Percentiles rank a stretch among this genome's conserved stretches.
Evolutionary conservation across 2,329 filamentous ascomycete genomes (phyloP).

Genomic region (Penicillium palitans): DNA sequence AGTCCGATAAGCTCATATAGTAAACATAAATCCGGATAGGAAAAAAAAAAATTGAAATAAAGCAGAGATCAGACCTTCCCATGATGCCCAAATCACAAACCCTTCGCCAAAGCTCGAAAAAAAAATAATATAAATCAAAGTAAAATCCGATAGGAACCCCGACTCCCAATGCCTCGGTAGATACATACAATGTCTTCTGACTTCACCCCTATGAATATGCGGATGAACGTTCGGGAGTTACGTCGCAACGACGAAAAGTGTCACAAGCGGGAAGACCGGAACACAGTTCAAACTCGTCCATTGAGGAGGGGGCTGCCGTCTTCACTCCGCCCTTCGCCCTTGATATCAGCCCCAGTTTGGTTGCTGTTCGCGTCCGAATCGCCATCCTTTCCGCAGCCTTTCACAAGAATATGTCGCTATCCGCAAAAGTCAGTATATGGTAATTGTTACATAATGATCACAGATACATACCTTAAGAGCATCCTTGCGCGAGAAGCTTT

Average conservation of each 20-base stretch:
- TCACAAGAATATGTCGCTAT: conserved; percentile 67
- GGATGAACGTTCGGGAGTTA: conserved; percentile 1
- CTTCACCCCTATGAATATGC: conserved; percentile 14
- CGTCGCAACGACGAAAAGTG: conserved; percentile 6
- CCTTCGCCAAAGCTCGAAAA: conserved; percentile 16
- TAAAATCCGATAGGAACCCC: conserved; percentile 9
- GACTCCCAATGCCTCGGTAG: conserved; percentile 23
- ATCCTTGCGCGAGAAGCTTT: conserved; percentile 95
- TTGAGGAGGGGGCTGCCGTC: conserved; percentile 25
- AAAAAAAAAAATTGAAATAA: conserved; percentile 6
- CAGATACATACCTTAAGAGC: conserved; percentile 79
- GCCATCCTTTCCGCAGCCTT: conserved; percentile 61
- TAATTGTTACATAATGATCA: background rate
- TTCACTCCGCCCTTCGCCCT: conserved; percentile 24
- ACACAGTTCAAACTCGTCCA: conserved; percentile 14
- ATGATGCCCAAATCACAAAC: conserved; percentile 20
- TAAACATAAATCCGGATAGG: conserved; percentile 13
- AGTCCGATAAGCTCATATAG: conserved; percentile 21
- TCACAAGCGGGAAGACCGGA: conserved; percentile 8
- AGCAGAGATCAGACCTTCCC: conserved; percentile 16
- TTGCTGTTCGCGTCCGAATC: conserved; percentile 24
- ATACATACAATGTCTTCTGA: conserved; percentile 10
- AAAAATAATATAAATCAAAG: conserved; percentile 9
- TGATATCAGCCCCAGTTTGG: conserved; percentile 13
- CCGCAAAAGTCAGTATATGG: background rate